phyloP scores from a whole-genome alignment of 2,329 filamentous ascomycete species.

The Tympanopsis confertula region DNA sequence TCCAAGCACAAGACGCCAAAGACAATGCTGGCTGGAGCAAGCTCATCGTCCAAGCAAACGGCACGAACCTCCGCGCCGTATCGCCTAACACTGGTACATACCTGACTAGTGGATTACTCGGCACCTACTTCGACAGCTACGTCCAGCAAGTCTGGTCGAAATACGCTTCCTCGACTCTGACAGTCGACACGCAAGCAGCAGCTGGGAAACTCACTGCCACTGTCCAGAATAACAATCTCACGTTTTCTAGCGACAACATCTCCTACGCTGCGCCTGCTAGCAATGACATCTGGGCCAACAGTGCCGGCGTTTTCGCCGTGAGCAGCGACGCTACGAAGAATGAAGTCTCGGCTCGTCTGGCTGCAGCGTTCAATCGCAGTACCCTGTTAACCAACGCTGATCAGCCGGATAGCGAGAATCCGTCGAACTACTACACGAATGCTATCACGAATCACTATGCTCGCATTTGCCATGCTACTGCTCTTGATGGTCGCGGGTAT shows the following conservation, averaged over 20 bases:
- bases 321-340: slow-evolving; percentile 33
- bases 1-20: slow-evolving; percentile 32
- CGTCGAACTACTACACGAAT: slow-evolving; percentile 38
- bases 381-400: slow-evolving; percentile 44
- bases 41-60: slow-evolving; percentile 16
- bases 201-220: slow-evolving; percentile 34
- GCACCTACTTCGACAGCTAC: slow-evolving; percentile 14
- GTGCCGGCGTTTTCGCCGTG: slow-evolving; percentile 33
- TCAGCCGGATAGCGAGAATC: slow-evolving; percentile 38
- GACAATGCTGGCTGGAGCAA: slow-evolving; percentile 42
- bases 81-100: slow-evolving; percentile 17
- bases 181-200: slow-evolving; percentile 43
- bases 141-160: slow-evolving; percentile 14
- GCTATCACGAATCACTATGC: slow-evolving; percentile 54
- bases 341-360: slow-evolving; percentile 61
- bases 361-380: slow-evolving; percentile 64
- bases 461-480: slow-evolving; percentile 49
- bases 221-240: slow-evolving; percentile 25
- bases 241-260: slow-evolving; percentile 26
- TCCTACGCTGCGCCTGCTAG: not conserved
- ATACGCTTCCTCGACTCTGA: slow-evolving; percentile 23
- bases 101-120: slow-evolving; percentile 11
- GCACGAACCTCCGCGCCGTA: slow-evolving; percentile 12
- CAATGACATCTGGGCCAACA: slow-evolving; percentile 21
- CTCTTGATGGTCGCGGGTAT: slow-evolving; percentile 50